Percentiles rank a stretch among this genome's conserved stretches.
These are phyloP conservation scores for Phoma sp. DNA, from an alignment of 2,329 filamentous ascomycete species.

Conservation along the genomic window DNA sequence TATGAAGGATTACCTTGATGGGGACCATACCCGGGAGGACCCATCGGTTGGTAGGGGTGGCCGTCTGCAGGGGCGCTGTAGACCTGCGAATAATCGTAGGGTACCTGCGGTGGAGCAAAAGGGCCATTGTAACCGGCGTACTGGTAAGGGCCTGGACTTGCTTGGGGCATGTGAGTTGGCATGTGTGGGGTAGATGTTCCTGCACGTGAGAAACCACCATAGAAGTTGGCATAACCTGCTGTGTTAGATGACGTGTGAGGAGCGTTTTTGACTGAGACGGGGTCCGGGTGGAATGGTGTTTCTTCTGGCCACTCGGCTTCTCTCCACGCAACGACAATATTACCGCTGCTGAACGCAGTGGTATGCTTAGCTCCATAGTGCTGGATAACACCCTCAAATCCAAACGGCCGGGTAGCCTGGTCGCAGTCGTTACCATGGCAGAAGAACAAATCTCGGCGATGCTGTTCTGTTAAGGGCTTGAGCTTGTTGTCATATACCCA, in stretches of 20 bases:
- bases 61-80: slow-evolving; percentile 39
- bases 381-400: slow-evolving; percentile 79
- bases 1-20: slow-evolving; percentile 34
- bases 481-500: slow-evolving; percentile 82
- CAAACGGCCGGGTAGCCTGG: slow-evolving; percentile 69
- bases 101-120: slow-evolving; percentile 44
- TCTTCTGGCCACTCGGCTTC: slow-evolving; percentile 77
- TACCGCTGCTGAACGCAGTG: slow-evolving; percentile 70
- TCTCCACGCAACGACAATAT: slow-evolving; percentile 76
- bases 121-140: slow-evolving; percentile 45
- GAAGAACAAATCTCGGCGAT: slow-evolving; percentile 74
- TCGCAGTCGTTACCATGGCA: slow-evolving; percentile 70
- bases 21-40: slow-evolving; percentile 35
- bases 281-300: slow-evolving; percentile 73
- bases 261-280: slow-evolving; percentile 52
- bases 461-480: slow-evolving; percentile 69
- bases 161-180: slow-evolving; percentile 42
- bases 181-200: slow-evolving; percentile 46
- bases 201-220: slow-evolving; percentile 47
- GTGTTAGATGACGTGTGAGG: slow-evolving; percentile 39
- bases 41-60: slow-evolving; percentile 41
- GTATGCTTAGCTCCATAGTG: slow-evolving; percentile 87
- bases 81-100: slow-evolving; percentile 37
- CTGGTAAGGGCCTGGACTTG: slow-evolving; percentile 46
- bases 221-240: slow-evolving; percentile 38